phyloP scores from a whole-genome alignment of 2,329 filamentous ascomycete species.

The Botrytis porri region DNA sequence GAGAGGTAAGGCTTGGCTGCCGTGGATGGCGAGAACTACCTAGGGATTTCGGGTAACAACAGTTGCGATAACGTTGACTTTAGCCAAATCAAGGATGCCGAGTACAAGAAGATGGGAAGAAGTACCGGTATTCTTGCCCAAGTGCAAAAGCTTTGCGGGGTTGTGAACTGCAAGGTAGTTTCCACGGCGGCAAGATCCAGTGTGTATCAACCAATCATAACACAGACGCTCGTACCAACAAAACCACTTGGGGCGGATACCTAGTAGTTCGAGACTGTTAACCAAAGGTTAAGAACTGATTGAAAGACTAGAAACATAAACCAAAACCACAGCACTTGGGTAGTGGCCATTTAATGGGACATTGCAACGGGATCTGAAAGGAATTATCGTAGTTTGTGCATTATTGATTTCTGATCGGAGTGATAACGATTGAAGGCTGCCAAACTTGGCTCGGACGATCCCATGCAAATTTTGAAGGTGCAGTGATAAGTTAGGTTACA shows the following conservation, averaged over 20 bases:
- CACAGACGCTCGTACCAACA: background rate
- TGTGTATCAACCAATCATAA: background rate
- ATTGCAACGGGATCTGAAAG: background rate
- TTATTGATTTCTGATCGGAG: background rate
- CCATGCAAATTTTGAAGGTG: background rate
- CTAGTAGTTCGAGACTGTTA: background rate
- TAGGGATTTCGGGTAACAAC: background rate
- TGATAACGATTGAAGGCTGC: background rate
- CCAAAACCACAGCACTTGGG: background rate
- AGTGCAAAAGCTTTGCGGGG: background rate
- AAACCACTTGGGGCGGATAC: background rate
- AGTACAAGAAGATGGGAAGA: background rate
- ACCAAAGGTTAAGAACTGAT: background rate
- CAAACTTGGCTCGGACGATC: background rate
- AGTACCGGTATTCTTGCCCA: background rate
- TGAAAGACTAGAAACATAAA: background rate
- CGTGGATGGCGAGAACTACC: background rate
- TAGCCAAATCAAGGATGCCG: background rate
- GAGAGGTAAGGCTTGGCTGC: conserved; percentile 8
- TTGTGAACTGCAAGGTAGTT: background rate
- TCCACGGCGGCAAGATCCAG: conserved; percentile 8
- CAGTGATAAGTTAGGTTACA: background rate
- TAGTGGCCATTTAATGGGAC: background rate
- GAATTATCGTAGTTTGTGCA: background rate
- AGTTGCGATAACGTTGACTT: background rate